Conservation (phyloP, 495 filamentous ascomycete genomes). For the Rhypophila decipiens region DNA sequence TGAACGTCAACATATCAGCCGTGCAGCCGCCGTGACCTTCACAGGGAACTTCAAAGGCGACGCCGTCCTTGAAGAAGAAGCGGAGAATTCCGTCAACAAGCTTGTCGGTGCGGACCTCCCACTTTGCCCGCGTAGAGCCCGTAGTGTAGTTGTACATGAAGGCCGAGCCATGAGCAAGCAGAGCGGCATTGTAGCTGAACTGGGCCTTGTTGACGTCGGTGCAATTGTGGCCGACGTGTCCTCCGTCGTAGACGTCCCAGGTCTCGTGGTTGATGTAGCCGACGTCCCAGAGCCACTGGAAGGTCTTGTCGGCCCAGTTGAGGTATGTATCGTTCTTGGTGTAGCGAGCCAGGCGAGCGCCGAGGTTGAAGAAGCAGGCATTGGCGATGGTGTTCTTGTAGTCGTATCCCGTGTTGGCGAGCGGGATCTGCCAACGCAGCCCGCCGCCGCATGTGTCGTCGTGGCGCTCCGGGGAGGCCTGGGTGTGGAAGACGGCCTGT, state of each 20-base stretch:
- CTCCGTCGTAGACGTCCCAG: slow-evolving; percentile 66
- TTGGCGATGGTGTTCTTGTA: slow-evolving; percentile 73
- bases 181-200: slow-evolving; percentile 72
- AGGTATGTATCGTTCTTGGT: slow-evolving; percentile 74
- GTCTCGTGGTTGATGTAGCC: slow-evolving; percentile 53
- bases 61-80: slow-evolving; percentile 49
- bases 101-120: slow-evolving; percentile 52
- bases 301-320: slow-evolving; percentile 67
- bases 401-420: slow-evolving; percentile 68
- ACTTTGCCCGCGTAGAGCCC: slow-evolving; percentile 28
- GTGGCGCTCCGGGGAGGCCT: slow-evolving; percentile 53
- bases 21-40: slow-evolving; percentile 57
- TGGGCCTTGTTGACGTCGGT: slow-evolving; percentile 53
- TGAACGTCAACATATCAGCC: slow-evolving; percentile 73
- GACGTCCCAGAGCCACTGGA: slow-evolving; percentile 60
- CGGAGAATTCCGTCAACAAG: slow-evolving; percentile 53
- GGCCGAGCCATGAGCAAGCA: slow-evolving; percentile 66
- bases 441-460: slow-evolving; percentile 61
- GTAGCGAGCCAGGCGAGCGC: slow-evolving; percentile 67
- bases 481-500: slow-evolving; percentile 70
- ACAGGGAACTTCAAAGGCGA: slow-evolving; percentile 67
- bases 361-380: slow-evolving; percentile 73
- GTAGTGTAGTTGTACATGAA: slow-evolving; percentile 46
- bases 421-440: slow-evolving; percentile 73
- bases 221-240: slow-evolving; percentile 56